Evolutionary conservation across 371 early-diverging fungal genomes (phyloP).

Genomic region (Mortierella sp.): DNA sequence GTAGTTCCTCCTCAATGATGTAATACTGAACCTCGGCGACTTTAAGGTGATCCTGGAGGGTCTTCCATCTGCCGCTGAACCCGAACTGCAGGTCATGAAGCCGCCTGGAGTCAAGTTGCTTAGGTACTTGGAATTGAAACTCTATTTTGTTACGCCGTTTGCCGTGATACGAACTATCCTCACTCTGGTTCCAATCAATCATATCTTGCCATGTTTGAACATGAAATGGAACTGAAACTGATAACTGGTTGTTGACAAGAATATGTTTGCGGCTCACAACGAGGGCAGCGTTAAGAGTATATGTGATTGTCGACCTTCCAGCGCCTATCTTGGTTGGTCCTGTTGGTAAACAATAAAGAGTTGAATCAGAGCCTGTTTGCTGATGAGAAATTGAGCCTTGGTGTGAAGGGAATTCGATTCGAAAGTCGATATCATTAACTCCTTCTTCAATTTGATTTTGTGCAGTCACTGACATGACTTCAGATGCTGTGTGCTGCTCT

Average conservation of each 20-base stretch:
- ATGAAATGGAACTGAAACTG: constrained; percentile 31
- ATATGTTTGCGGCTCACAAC: constrained; percentile 37
- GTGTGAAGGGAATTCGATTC: constrained; percentile 47
- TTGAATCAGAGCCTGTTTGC: neutral
- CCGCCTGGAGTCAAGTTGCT: constrained; percentile 34
- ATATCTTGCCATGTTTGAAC: constrained; percentile 52
- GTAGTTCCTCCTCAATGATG: constrained; percentile 43
- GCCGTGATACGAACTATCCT: constrained; percentile 47
- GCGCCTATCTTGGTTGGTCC: constrained; percentile 32
- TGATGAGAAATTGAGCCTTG: neutral
- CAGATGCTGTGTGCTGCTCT: neutral
- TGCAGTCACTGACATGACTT: neutral
- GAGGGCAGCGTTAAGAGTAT: constrained; percentile 28
- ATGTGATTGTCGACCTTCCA: constrained; percentile 29
- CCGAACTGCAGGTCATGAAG: constrained; percentile 45
- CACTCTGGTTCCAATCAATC: constrained; percentile 31
- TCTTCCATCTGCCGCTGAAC: constrained; percentile 42
- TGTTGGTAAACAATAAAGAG: constrained; percentile 23
- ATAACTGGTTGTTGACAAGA: constrained; percentile 42
- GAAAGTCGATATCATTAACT: constrained; percentile 50
- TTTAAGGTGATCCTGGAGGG: constrained; percentile 27
- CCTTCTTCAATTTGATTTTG: constrained; percentile 34
- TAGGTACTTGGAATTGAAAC: constrained; percentile 50
- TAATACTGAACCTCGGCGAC: constrained; percentile 42
- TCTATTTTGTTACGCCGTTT: constrained; percentile 41